Evolutionary conservation across 352 stramenopile genomes (phyloP).

Genomic region (Discostella stelligera): DNA sequence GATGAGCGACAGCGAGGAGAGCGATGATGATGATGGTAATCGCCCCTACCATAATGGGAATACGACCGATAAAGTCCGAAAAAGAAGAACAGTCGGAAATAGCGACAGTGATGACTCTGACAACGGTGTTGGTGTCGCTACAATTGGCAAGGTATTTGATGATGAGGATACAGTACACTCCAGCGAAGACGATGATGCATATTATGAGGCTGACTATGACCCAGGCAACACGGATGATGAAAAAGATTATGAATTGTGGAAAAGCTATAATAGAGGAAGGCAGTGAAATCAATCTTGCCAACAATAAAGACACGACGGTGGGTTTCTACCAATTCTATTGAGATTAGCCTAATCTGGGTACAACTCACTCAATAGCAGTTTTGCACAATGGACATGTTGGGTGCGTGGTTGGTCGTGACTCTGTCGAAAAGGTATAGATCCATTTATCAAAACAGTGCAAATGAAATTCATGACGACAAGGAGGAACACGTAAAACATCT

Average conservation of each 20-base stretch:
- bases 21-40: conserved; percentile 17
- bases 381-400: conserved; percentile 48
- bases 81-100: conserved; percentile 4
- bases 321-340: background rate
- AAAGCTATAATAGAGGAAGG: conserved; percentile 14
- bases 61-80: background rate
- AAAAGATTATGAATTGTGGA: conserved; percentile 34
- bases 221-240: conserved; percentile 41
- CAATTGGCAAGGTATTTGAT: conserved; percentile 37
- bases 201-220: conserved; percentile 25
- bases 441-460: conserved; percentile 52
- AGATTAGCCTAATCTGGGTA: background rate
- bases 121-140: background rate
- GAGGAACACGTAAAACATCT: conserved; percentile 32
- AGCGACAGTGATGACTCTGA: conserved; percentile 10
- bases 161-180: conserved; percentile 31
- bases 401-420: conserved; percentile 30
- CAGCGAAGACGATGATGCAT: conserved; percentile 11
- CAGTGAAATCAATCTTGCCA: conserved; percentile 10
- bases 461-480: conserved; percentile 47
- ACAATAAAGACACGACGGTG: too few species aligned
- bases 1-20: conserved; percentile 26
- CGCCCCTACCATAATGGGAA: background rate
- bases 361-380: conserved; percentile 17
- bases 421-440: conserved; percentile 50